Percentiles rank a stretch among this genome's conserved stretches.
These are phyloP conservation scores for Anacardium occidentale DNA, from an alignment of 345 rosid species.

Conservation along the genomic window DNA sequence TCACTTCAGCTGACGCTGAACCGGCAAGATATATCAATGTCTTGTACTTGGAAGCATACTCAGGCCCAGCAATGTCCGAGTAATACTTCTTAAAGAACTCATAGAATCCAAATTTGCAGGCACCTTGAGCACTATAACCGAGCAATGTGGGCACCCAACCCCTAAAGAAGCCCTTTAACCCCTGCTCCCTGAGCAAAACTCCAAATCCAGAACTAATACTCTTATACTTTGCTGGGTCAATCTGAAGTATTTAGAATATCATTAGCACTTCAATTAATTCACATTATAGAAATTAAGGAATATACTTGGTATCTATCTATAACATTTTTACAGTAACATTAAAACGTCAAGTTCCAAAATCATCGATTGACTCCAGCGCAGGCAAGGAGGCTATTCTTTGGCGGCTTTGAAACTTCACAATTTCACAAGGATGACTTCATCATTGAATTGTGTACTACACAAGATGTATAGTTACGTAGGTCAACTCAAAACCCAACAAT, in stretches of 20 bases:
- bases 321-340: not conserved
- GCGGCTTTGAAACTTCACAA: not conserved
- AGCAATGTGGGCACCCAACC: constrained; percentile 94
- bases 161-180: constrained; percentile 68
- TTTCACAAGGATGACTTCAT: not conserved
- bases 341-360: not conserved
- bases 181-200: constrained; percentile 77
- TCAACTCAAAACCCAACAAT: not conserved
- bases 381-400: not conserved
- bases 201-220: constrained; percentile 75
- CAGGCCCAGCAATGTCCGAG: constrained; percentile 93
- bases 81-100: constrained; percentile 92
- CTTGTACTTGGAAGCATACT: constrained; percentile 77
- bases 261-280: not conserved
- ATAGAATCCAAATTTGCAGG: constrained; percentile 83
- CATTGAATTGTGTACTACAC: not conserved
- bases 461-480: not conserved
- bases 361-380: not conserved
- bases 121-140: constrained; percentile 97
- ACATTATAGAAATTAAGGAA: not conserved
- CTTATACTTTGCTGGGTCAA: constrained; percentile 85
- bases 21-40: constrained; percentile 92
- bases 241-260: constrained; percentile 42
- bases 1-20: constrained; percentile 87
- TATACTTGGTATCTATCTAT: not conserved